These are phyloP conservation scores for Linum usitatissimum DNA, from an alignment of 345 rosid species.

Conservation along the genomic window DNA sequence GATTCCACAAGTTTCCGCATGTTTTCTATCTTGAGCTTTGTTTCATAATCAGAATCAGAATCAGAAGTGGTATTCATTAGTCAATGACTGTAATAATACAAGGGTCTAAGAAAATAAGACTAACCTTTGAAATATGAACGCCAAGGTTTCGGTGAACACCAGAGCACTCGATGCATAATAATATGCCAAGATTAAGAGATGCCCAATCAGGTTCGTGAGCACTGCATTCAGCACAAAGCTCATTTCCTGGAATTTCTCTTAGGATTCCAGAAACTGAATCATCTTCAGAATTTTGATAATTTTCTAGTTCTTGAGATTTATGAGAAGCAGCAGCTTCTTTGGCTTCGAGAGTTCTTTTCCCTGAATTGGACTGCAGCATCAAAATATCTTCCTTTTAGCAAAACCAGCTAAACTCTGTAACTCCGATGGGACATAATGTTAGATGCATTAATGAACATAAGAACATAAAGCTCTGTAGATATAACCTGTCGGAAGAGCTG, in stretches of 20 bases:
- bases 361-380: slow-evolving; percentile 35
- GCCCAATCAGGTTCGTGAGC: slow-evolving; percentile 85
- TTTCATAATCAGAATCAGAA: background rate
- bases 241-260: slow-evolving; percentile 66
- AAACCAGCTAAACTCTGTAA: background rate
- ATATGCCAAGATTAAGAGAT: slow-evolving; percentile 78
- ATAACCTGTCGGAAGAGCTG: slow-evolving; percentile 62
- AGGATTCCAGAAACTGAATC: slow-evolving; percentile 37
- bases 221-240: slow-evolving; percentile 72
- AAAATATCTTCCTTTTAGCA: slow-evolving; percentile 11
- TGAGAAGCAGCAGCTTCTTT: slow-evolving; percentile 22
- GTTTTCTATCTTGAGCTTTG: background rate
- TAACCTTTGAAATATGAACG: slow-evolving; percentile 84
- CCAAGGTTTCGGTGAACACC: slow-evolving; percentile 91
- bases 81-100: background rate
- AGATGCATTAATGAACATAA: slow-evolving; percentile 5
- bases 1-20: background rate
- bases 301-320: slow-evolving; percentile 23
- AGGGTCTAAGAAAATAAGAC: background rate
- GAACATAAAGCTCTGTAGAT: slow-evolving; percentile 1
- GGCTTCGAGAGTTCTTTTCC: slow-evolving; percentile 24
- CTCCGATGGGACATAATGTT: background rate
- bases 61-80: background rate
- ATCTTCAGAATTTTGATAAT: slow-evolving; percentile 17
- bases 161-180: slow-evolving; percentile 80